Evolutionary conservation across 805 yeast species (phyloP), one percentile per base, ranked within the genome.

Genomic region (Phaffomyces thermotolerans): DNA sequence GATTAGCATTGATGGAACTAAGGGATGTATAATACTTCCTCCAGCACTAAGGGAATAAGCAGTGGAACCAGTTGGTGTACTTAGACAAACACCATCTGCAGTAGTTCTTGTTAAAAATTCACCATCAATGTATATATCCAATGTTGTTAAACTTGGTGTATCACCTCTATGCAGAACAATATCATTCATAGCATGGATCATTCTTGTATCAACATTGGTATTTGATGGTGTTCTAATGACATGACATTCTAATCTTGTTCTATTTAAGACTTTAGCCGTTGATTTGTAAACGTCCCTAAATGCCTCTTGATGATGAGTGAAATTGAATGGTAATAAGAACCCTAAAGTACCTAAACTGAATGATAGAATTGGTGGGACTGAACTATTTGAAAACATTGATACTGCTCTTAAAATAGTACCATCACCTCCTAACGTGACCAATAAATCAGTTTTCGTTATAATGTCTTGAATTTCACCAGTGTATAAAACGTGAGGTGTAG

Each of bases 1-100:
- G 29, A 90, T 62, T 38, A 90, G 65, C 10, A 87, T 81, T 47
- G 93, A 82, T 14, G 88, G 83, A 8, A 90, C 95, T 41, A 80
- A 65, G 0, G 98, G 97, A 51, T 90, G 95, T 2, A 87, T 91
- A 46, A 90, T 90, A 13, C 95, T 79, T 2, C 98, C 98, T 13
- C 98, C 97, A 1, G 95, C 78, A 25, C 87, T 77, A 41, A 90
- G 67, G 1, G 95, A 85, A 58, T 90, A 90, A 0, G 97, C 96
- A 0, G 97, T 90, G 9, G 95, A 86, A 0, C 98, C 98, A 0
- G 97, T 90, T 15, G 98, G 98, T 0, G 97, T 85, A 3, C 93
- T 74, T 37, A 88, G 71, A 6, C 81, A 77, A 8, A 90, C 73
- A 33, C 98, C 98, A 63, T 91, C 98, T 1, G 95, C 96, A 0